These are phyloP conservation scores for Aspergillus terreus DNA, from an alignment of 2,329 filamentous ascomycete species.

Conservation along the genomic window DNA sequence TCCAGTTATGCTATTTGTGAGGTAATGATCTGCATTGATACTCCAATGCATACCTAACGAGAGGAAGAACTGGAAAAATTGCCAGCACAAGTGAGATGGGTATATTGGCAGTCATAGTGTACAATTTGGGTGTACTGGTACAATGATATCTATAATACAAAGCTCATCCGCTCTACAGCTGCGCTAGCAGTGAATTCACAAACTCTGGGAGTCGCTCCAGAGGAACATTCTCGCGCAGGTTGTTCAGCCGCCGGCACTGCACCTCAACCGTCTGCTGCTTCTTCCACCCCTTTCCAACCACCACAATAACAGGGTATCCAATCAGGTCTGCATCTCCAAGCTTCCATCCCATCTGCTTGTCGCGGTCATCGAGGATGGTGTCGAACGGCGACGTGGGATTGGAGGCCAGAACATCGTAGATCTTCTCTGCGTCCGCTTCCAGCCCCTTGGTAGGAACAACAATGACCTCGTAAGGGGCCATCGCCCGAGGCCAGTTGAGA, in stretches of 20 bases:
- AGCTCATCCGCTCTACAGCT: constrained; percentile 39
- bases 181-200: constrained; percentile 47
- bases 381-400: constrained; percentile 47
- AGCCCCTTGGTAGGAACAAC: constrained; percentile 56
- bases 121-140: constrained; percentile 1
- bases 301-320: constrained; percentile 79
- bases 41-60: no score
- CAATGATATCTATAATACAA: constrained; percentile 5
- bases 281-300: constrained; percentile 71
- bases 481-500: constrained; percentile 80
- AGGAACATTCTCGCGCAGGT: constrained; percentile 56
- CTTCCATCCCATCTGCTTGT: constrained; percentile 72
- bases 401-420: constrained; percentile 61
- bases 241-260: constrained; percentile 66
- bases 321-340: constrained; percentile 83
- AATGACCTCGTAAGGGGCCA: constrained; percentile 78
- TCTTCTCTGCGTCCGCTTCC: constrained; percentile 48
- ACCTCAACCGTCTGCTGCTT: constrained; percentile 63
- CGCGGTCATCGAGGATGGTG: constrained; percentile 69
- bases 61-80: no score
- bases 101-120: constrained; percentile 4
- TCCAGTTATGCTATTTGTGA: no score
- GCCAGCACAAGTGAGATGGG: not conserved
- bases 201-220: constrained; percentile 48
- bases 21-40: no score